Percentiles rank a stretch among this genome's conserved stretches.
phyloP scores from a whole-genome alignment of 306 rosid genomes.

The Vigna nakashimae region DNA sequence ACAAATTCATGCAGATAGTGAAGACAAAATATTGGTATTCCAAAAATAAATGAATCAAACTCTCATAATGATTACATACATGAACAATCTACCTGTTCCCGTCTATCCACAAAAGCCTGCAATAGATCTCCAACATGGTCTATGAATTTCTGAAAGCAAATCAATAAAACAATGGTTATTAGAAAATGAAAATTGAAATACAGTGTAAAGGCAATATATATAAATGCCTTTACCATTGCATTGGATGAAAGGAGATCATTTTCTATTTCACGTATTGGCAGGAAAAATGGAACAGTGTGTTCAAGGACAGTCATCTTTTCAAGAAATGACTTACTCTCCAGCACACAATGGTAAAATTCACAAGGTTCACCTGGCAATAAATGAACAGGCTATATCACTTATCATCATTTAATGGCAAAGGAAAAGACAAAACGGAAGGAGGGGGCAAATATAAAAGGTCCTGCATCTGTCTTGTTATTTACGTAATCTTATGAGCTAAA shows the following conservation, averaged over 20 bases:
- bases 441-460: constrained; percentile 3
- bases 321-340: constrained; percentile 96
- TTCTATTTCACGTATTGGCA: constrained; percentile 87
- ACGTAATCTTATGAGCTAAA: constrained; percentile 30
- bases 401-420: constrained; percentile 37
- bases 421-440: constrained; percentile 25
- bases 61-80: constrained; percentile 45
- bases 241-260: constrained; percentile 86
- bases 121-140: constrained; percentile 91
- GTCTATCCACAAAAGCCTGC: constrained; percentile 95
- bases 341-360: constrained; percentile 89
- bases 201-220: constrained; percentile 41
- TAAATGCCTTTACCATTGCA: constrained; percentile 78
- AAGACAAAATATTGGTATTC: constrained; percentile 17
- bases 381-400: constrained; percentile 30
- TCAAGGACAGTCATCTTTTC: constrained; percentile 93
- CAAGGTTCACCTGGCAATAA: constrained; percentile 77
- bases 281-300: constrained; percentile 90
- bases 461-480: constrained; percentile 47
- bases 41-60: constrained; percentile 32
- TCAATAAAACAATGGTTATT: constrained; percentile 31
- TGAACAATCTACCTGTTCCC: constrained; percentile 83
- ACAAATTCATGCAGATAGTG: constrained; percentile 19
- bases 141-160: constrained; percentile 86
- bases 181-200: constrained; percentile 34